Evolutionary conservation across 805 yeast genomes (phyloP).

Genomic region (Candida maesae): DNA sequence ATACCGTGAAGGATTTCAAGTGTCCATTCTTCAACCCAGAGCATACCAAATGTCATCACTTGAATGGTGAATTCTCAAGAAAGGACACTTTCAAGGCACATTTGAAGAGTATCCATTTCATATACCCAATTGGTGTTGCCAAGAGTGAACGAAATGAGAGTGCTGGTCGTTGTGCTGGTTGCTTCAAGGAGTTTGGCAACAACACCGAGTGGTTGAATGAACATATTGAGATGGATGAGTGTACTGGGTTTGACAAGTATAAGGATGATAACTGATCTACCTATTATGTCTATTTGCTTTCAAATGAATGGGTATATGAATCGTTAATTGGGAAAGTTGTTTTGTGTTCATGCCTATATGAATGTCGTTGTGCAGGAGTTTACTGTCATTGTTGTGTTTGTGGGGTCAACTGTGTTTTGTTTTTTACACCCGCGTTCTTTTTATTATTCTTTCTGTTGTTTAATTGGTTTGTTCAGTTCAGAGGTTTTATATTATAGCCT

Average conservation of each 20-base stretch:
- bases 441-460: too few species aligned
- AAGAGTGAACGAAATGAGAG: conserved; percentile 58
- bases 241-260: conserved; percentile 31
- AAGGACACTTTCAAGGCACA: conserved; percentile 82
- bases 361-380: too few species aligned
- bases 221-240: conserved; percentile 60
- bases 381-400: too few species aligned
- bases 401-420: too few species aligned
- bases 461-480: too few species aligned
- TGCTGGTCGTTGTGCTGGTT: conserved; percentile 64
- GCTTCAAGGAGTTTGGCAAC: conserved; percentile 50
- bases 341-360: too few species aligned
- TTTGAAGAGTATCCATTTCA: conserved; percentile 72
- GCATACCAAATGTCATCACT: conserved; percentile 49
- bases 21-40: conserved; percentile 63
- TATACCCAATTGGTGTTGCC: conserved; percentile 67
- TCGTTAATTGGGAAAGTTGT: too few species aligned
- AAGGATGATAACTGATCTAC: too few species aligned
- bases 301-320: too few species aligned
- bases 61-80: conserved; percentile 68
- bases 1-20: conserved; percentile 65
- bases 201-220: conserved; percentile 65
- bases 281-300: too few species aligned
- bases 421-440: too few species aligned
- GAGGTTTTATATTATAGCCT: too few species aligned